phyloP scores from a whole-genome alignment of 495 filamentous ascomycete genomes.

The Coniosporium apollinis region DNA sequence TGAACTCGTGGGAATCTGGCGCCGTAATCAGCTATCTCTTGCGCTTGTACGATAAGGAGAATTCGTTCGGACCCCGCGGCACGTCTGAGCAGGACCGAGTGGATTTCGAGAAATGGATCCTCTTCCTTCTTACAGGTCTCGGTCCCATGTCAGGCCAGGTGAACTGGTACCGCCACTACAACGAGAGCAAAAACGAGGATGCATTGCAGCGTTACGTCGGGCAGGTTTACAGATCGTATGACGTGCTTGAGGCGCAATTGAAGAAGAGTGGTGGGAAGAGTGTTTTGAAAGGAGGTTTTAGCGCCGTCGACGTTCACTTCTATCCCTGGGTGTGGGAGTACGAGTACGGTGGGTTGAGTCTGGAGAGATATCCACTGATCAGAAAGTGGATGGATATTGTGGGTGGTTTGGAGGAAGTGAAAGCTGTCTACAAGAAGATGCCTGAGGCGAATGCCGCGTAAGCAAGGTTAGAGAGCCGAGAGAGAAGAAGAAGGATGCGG shows the following conservation, averaged over 20 bases:
- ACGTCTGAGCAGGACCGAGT: constrained; percentile 25
- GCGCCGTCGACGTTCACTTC: constrained; percentile 29
- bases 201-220: constrained; percentile 23
- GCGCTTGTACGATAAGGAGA: constrained; percentile 49
- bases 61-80: constrained; percentile 28
- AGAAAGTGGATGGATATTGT: constrained; percentile 9
- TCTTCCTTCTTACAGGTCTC: constrained; percentile 26
- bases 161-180: constrained; percentile 26
- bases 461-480: too few species aligned
- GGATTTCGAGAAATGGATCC: constrained; percentile 32
- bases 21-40: constrained; percentile 58
- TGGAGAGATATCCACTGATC: constrained; percentile 24
- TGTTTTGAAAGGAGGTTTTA: constrained; percentile 22
- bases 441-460: constrained; percentile 7
- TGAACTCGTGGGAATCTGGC: constrained; percentile 41
- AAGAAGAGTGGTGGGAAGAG: constrained; percentile 23
- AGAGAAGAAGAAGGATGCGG: too few species aligned
- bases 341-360: constrained; percentile 24
- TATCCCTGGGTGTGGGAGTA: constrained; percentile 30
- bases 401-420: constrained; percentile 10
- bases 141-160: constrained; percentile 29
- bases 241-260: constrained; percentile 28
- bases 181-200: constrained; percentile 24
- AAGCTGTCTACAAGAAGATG: constrained; percentile 12
- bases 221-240: constrained; percentile 26